Evolutionary conservation across 768 basidiomycete species (phyloP).

Genomic region (Leccinum truebloodii): DNA sequence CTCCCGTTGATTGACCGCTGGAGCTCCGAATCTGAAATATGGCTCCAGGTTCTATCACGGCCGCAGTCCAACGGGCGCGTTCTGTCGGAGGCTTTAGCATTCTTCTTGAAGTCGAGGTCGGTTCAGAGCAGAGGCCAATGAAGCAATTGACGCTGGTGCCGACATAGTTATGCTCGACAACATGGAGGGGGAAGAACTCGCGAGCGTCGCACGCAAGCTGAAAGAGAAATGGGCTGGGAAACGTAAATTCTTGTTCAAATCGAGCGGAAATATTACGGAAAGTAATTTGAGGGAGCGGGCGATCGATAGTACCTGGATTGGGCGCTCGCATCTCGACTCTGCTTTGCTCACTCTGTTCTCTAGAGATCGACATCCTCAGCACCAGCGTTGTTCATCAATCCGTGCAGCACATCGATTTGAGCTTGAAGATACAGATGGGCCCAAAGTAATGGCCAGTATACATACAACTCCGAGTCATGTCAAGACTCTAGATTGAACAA

Average conservation of each 20-base stretch:
- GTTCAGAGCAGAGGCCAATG: conserved; percentile 85
- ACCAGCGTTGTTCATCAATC: conserved; percentile 91
- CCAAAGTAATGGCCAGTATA: conserved; percentile 37
- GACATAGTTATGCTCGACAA: conserved; percentile 97
- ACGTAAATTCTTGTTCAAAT: conserved; percentile 87
- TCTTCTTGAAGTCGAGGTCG: conserved; percentile 92
- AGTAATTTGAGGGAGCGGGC: conserved; percentile 77
- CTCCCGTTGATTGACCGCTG: neutral
- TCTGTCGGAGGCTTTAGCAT: conserved; percentile 89
- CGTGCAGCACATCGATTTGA: conserved; percentile 94
- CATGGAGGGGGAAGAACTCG: conserved; percentile 76
- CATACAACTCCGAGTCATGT: conserved; percentile 11
- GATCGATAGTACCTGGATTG: conserved; percentile 64
- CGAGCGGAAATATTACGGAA: conserved; percentile 94
- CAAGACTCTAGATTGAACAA: conserved; percentile 55
- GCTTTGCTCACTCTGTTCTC: conserved; percentile 6
- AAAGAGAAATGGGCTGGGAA: conserved; percentile 80
- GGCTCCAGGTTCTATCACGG: conserved; percentile 78
- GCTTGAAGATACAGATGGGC: conserved; percentile 84
- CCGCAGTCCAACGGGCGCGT: conserved; percentile 83
- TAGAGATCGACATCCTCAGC: conserved; percentile 77
- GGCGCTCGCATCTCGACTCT: neutral
- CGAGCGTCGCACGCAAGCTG: conserved; percentile 64
- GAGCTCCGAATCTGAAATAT: conserved; percentile 8
- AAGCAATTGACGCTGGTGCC: conserved; percentile 94